Evolutionary conservation across 352 stramenopile species (phyloP).

Genomic region (Globisporangium nunn): DNA sequence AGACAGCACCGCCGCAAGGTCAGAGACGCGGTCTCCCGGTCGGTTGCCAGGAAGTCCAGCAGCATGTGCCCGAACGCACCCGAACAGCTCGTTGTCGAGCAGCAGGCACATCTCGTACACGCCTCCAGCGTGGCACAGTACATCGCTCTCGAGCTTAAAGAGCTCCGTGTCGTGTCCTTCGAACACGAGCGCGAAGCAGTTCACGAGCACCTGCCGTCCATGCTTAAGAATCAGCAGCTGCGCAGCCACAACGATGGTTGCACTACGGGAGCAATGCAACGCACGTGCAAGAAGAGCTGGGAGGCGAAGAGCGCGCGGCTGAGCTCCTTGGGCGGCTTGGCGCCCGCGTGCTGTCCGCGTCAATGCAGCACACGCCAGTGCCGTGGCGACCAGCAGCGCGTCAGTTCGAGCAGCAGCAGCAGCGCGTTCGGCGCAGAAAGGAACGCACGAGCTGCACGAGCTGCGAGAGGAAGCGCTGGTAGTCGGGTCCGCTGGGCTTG

Average conservation of each 20-base stretch:
- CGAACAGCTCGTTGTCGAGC: slow-evolving; percentile 36
- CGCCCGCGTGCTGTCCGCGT: slow-evolving; percentile 14
- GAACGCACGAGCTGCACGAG: slow-evolving; percentile 46
- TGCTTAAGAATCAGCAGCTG: not conserved
- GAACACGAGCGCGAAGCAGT: slow-evolving; percentile 51
- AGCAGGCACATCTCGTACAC: slow-evolving; percentile 44
- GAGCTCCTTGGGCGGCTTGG: slow-evolving; percentile 22
- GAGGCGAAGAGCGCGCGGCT: slow-evolving; percentile 43
- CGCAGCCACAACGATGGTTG: no score
- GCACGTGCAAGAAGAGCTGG: slow-evolving; percentile 57
- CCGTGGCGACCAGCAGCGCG: no score
- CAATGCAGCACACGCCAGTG: no score
- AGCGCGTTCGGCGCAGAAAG: no score
- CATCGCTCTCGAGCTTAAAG: slow-evolving; percentile 68
- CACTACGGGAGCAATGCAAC: not conserved
- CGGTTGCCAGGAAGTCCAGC: not conserved
- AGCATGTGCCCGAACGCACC: slow-evolving; percentile 18
- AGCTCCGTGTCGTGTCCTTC: slow-evolving; percentile 40
- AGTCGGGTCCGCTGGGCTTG: slow-evolving; percentile 21
- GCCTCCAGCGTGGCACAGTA: slow-evolving; percentile 48
- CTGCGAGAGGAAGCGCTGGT: slow-evolving; percentile 58
- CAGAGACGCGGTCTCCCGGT: no score
- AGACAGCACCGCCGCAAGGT: no score
- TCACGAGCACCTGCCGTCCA: slow-evolving; percentile 36
- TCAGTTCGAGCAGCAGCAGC: not conserved